Base-by-base conservation (phyloP, 768 basidiomycete genomes). In the Lactarius hengduanensis region DNA sequence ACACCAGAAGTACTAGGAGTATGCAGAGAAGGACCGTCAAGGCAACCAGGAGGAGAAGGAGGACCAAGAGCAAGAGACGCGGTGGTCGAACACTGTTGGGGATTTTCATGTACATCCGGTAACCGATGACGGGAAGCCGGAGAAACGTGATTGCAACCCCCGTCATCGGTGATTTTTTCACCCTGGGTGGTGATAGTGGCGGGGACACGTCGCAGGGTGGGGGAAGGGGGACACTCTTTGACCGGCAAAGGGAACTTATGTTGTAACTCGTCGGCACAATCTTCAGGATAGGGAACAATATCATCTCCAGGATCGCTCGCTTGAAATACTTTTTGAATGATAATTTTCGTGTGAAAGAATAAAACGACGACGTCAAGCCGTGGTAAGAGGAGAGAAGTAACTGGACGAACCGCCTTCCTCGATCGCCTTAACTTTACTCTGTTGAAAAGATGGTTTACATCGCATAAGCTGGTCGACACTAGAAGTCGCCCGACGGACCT, bases 291-390 rank as follows among this genome's bases (percentile, higher is more conserved):
- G 47, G 64, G 59, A 71, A 57, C 45, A 58, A 57, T 45, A 53
- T 69, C 70, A 64, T 71, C 70, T 61, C 68, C 61, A 45, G 64
- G 70, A 59, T 70, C 70, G 32, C 69, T 70, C 28, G 63, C 32
- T 57, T 71, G 53, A 50, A 64, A 61, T 1, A 70, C 69, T 70
- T 50, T n/a, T 45, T 16, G 16, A 53, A 40, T n/a, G 32, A 40
- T 61, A 13, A 30, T 55, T n/a, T n/a, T 10, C n/a, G 50, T 16
- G 66, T 15, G 34, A 54, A 61, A 4, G 50, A 22, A 62, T 34
- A 57, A 10, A 30, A 63, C 16, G 30, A 55, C 66, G 62, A 67
- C 66, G 66, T 67, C 66, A 67, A 67, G 67, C 54, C 63, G 59
- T 36, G 30, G 57, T 38, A 50, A 62, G 54, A 36, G 67, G 57